Conservation (phyloP, 2,329 filamentous ascomycete genomes). For the Alternaria consortialis region DNA sequence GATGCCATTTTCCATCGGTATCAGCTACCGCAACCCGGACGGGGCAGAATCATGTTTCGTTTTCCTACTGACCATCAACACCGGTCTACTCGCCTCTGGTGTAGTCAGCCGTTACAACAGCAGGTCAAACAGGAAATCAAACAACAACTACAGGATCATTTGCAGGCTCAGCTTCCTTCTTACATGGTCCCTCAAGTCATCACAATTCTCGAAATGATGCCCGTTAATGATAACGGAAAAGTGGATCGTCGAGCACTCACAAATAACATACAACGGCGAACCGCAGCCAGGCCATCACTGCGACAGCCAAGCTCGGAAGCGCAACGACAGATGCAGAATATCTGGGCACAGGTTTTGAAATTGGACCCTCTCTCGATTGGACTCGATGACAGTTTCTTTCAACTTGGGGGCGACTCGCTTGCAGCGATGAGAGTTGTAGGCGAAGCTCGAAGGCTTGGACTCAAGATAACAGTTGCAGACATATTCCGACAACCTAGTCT, state of each 20-base stretch:
- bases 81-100: background rate
- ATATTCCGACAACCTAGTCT: background rate
- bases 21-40: background rate
- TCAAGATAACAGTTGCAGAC: background rate
- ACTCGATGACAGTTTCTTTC: slow-evolving; percentile 22
- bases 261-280: slow-evolving; percentile 25
- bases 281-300: too few species aligned
- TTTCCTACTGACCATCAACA: slow-evolving; percentile 5
- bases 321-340: background rate
- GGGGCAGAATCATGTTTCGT: background rate
- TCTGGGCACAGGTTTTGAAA: slow-evolving; percentile 11
- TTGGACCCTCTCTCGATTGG: slow-evolving; percentile 12
- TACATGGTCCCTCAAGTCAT: slow-evolving; percentile 35
- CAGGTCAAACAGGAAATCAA: slow-evolving; percentile 2
- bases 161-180: slow-evolving; percentile 13
- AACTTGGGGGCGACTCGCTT: slow-evolving; percentile 21
- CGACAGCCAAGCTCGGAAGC: background rate
- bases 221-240: slow-evolving; percentile 24
- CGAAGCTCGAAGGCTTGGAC: slow-evolving; percentile 3
- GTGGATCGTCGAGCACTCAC: slow-evolving; percentile 15
- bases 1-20: slow-evolving; percentile 9
- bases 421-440: slow-evolving; percentile 19
- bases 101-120: slow-evolving; percentile 1
- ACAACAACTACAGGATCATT: background rate
- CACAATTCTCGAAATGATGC: slow-evolving; percentile 43